These are phyloP conservation scores for Geotrichum carabidarum DNA, from an alignment of 1,139 yeast species.

Conservation along the genomic window DNA sequence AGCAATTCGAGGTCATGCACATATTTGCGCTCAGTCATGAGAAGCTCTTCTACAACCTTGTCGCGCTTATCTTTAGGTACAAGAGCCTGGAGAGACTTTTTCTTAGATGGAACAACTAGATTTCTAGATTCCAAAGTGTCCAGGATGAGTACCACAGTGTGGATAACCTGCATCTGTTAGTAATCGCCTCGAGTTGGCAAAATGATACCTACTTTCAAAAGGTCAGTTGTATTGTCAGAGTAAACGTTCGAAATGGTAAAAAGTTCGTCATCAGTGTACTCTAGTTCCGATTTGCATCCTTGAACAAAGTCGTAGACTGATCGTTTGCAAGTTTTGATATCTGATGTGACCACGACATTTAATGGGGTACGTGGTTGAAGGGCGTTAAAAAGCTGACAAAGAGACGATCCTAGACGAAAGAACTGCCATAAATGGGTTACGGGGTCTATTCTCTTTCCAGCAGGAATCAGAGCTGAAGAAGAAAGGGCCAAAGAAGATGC, in stretches of 20 bases:
- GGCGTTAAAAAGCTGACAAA: constrained; percentile 75
- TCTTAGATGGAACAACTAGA: constrained; percentile 20
- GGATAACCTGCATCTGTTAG: constrained; percentile 43
- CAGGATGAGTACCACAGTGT: constrained; percentile 61
- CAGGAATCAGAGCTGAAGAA: constrained; percentile 24
- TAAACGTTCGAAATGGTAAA: constrained; percentile 90
- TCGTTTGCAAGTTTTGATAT: constrained; percentile 77
- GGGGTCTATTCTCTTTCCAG: constrained; percentile 56
- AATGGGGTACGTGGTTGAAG: constrained; percentile 38
- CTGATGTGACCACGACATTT: constrained; percentile 45
- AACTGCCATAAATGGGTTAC: constrained; percentile 86
- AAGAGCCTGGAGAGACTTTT: constrained; percentile 17
- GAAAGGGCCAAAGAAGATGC: constrained; percentile 14
- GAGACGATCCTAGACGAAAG: constrained; percentile 87
- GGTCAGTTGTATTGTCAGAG: constrained; percentile 72
- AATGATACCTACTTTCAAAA: constrained; percentile 45
- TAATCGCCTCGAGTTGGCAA: not conserved
- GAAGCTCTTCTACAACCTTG: constrained; percentile 75
- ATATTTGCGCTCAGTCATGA: constrained; percentile 86
- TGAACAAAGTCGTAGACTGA: constrained; percentile 85
- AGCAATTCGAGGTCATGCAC: constrained; percentile 83
- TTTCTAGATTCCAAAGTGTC: constrained; percentile 37
- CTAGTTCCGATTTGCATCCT: constrained; percentile 75
- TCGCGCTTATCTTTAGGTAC: constrained; percentile 42
- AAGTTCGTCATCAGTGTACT: constrained; percentile 71